Evolutionary conservation across 768 basidiomycete species (phyloP).

Genomic region (Russula emetica): DNA sequence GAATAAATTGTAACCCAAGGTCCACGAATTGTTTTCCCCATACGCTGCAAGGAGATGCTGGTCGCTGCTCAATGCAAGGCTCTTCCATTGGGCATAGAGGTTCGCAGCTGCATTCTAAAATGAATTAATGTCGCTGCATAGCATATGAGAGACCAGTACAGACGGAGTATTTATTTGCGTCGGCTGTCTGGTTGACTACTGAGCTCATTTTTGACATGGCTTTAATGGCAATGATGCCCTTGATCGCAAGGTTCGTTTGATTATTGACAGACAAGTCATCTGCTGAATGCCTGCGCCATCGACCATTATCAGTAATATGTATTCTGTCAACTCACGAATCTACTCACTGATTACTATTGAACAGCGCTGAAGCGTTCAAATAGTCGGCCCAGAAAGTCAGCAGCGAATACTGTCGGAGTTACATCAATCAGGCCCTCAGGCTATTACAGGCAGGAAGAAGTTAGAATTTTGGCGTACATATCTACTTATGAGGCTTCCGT

Average conservation of each 20-base stretch:
- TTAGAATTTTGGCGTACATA: slow-evolving; percentile 20
- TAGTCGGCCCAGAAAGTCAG: slow-evolving; percentile 35
- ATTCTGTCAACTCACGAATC: slow-evolving; percentile 49
- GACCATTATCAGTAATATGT: slow-evolving; percentile 1
- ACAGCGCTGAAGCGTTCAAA: slow-evolving; percentile 38
- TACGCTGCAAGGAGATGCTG: slow-evolving; percentile 8
- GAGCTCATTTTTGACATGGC: slow-evolving; percentile 56
- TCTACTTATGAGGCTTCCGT: slow-evolving; percentile 29
- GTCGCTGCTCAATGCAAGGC: slow-evolving; percentile 10
- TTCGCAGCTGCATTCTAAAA: neutral
- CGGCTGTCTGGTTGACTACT: slow-evolving; percentile 25
- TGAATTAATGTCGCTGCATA: neutral
- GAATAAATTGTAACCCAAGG: slow-evolving; percentile 58
- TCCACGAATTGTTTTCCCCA: slow-evolving; percentile 42
- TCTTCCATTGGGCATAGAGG: slow-evolving; percentile 21
- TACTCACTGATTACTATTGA: slow-evolving; percentile 49
- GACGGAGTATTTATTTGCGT: slow-evolving; percentile 32
- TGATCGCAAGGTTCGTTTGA: slow-evolving; percentile 68
- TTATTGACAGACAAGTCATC: slow-evolving; percentile 37
- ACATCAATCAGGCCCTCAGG: neutral
- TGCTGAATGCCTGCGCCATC: slow-evolving; percentile 16
- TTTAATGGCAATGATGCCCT: slow-evolving; percentile 63
- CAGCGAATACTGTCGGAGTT: slow-evolving; percentile 30
- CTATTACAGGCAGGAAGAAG: neutral
- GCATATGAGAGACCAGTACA: slow-evolving; percentile 8